Evolutionary conservation across 1,284 basidiomycete species (phyloP), one percentile per base, ranked within the genome.

Genomic region (Ustilago shanxiensis): DNA sequence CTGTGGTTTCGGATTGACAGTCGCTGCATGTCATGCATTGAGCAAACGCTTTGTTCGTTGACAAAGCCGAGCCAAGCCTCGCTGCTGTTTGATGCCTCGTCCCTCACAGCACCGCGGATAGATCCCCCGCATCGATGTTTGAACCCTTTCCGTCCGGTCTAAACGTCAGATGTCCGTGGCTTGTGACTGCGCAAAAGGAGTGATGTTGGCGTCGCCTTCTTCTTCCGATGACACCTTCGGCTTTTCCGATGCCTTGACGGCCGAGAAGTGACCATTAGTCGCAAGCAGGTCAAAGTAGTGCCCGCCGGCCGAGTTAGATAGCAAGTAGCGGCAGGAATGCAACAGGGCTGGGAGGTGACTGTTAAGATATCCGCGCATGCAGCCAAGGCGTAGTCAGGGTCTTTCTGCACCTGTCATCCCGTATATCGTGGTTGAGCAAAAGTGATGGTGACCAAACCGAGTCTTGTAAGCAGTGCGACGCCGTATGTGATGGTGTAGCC

Each of bases 241-340:
- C 8, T 41, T 22, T 20, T 55, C 53, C 54, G 24, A 56, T 44
- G 37, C 54, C 28, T 6, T 29, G 18, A 57, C 55, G 41, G 55
- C 55, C 55, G 55, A 57, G 55, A 57, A 29, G 31, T 20, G 20
- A 16, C 29, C 4, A 16, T 6, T 5, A 11, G 18, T n/a, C 44
- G 18, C 18, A n/a, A 14, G 24, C 29, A 22, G 9, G 51, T 29
- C 28, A 3, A 20, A 52, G 29, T 31, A 52, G 16, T 33, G 31
- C 18, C 26, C 28, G 51, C 28, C 51, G 51, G 51, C 51, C 51
- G 51, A 52, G 29, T 35, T 18, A 33, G 26, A 18, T 50, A 16
- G 24, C 24, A 2, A 24, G 6, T 6, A 50, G 24, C 6, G 49
- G 9, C 9, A 26, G 2, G 4, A 11, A 2, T 50, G 49, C 9